Percentiles rank a stretch among this genome's conserved stretches.
Conservation (phyloP, 805 yeast species). For the Yarrowia yakushimensis region DNA sequence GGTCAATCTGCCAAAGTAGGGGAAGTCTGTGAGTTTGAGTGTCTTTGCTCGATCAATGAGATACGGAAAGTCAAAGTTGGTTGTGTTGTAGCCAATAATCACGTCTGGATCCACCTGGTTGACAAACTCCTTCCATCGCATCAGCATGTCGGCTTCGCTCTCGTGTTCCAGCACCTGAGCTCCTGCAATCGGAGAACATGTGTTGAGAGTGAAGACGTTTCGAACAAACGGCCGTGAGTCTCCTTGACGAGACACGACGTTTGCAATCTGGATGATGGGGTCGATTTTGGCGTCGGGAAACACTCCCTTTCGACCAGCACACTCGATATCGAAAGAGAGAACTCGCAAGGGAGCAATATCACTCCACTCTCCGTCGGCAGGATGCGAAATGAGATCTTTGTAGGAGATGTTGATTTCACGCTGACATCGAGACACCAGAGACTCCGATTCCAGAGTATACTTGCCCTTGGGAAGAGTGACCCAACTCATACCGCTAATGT, state of each 20-base stretch:
- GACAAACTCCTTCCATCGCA: slow-evolving; percentile 82
- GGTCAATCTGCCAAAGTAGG: slow-evolving; percentile 78
- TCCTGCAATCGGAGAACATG: slow-evolving; percentile 92
- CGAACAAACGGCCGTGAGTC: slow-evolving; percentile 80
- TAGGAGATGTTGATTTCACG: slow-evolving; percentile 73
- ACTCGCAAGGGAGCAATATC: slow-evolving; percentile 91
- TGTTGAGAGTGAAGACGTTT: slow-evolving; percentile 87
- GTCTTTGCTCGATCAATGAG: slow-evolving; percentile 81
- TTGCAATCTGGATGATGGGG: slow-evolving; percentile 95
- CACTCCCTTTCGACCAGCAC: slow-evolving; percentile 95
- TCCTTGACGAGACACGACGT: slow-evolving; percentile 83
- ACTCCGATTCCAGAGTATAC: slow-evolving; percentile 46
- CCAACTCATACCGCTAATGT: slow-evolving; percentile 96
- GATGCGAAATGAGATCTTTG: slow-evolving; percentile 67
- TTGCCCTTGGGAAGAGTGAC: slow-evolving; percentile 75
- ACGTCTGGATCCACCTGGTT: slow-evolving; percentile 90
- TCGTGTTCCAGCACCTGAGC: slow-evolving; percentile 76
- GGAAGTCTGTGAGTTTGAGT: slow-evolving; percentile 61
- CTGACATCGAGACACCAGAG: slow-evolving; percentile 72
- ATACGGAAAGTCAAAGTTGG: slow-evolving; percentile 94
- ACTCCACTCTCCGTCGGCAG: slow-evolving; percentile 91
- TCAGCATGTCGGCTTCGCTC: slow-evolving; percentile 76
- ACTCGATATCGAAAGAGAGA: slow-evolving; percentile 93
- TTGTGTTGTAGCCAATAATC: slow-evolving; percentile 90
- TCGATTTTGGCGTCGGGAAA: slow-evolving; percentile 94